phyloP scores from a whole-genome alignment of 179 eudicot genomes.

The Beta lomatogona region DNA sequence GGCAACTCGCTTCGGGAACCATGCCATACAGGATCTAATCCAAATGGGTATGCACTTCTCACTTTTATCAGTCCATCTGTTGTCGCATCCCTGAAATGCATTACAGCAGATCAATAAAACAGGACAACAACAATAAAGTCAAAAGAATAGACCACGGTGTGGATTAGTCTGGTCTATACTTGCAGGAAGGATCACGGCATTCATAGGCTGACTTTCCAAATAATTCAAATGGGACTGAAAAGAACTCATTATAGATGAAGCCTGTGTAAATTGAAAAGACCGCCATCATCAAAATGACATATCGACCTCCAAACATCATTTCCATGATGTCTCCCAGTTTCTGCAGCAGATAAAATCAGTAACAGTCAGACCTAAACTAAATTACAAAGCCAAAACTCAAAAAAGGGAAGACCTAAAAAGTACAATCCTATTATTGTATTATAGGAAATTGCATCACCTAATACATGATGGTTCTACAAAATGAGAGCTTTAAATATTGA shows the following conservation, averaged over 20 bases:
- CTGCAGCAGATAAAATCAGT: slow-evolving; percentile 38
- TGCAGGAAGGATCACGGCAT: slow-evolving; percentile 77
- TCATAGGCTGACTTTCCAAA: slow-evolving; percentile 86
- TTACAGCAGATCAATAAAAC: slow-evolving; percentile 34
- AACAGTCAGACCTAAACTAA: neutral
- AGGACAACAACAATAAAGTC: neutral
- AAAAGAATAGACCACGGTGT: neutral
- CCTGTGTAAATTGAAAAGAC: slow-evolving; percentile 90
- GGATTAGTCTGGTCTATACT: slow-evolving; percentile 38
- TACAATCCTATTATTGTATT: neutral
- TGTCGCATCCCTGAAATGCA: slow-evolving; percentile 74
- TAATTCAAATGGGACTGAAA: slow-evolving; percentile 77
- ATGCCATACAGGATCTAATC: slow-evolving; percentile 92
- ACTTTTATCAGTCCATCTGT: slow-evolving; percentile 69
- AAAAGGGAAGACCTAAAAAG: neutral
- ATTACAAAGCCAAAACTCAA: neutral
- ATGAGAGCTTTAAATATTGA: neutral
- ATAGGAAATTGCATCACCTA: slow-evolving; percentile 6
- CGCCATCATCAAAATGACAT: slow-evolving; percentile 87
- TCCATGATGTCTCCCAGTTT: slow-evolving; percentile 85
- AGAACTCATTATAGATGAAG: slow-evolving; percentile 78
- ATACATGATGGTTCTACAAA: neutral
- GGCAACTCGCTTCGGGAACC: slow-evolving; percentile 90
- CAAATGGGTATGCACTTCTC: slow-evolving; percentile 76
- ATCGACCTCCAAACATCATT: slow-evolving; percentile 84